Base-by-base conservation (phyloP, 2,329 filamentous ascomycete species). In the Truncatella angustata region DNA sequence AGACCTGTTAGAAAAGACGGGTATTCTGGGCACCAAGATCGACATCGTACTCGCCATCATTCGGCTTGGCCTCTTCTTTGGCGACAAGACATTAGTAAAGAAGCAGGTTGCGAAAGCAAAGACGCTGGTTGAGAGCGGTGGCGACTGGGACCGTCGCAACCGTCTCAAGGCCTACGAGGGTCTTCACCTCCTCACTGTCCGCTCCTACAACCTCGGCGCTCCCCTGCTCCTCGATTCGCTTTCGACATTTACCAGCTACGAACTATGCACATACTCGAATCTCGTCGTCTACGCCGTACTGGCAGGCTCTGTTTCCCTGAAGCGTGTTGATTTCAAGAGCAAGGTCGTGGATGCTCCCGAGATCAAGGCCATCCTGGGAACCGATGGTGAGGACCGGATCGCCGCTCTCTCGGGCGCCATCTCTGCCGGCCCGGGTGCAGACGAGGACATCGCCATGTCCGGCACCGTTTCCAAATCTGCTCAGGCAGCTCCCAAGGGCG, bases 321-420 rank as follows among this genome's bases (percentile, higher is more conserved):
- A 97, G 78, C 88, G 94, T 45, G 91, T 97, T 30, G 94, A 99
- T 72, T 99, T 99, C 82, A 99, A 99, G 80, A 90, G 90, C 59
- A 97, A 97, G 78, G 94, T 99, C 23, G 93, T 99, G 36, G 94
- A 99, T 70, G 94, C 94, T 6, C 93, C 94, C 11, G 94, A 99
- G 75, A 97, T 99, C 75, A 96, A 94, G 75, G 94, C 94, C 34
- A 95, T 99, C 58, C 84, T 99, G 21, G 94, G 93, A 53, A 65
- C 66, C 34, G 87, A 93, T 61, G 87, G 87, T 21, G 89, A 95
- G 63, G 92, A 97, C 66, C 93, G 93, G 73, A 77, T 96, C 50
- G 80, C 91, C 28, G 91, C 91, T 0, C 77, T 97, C 20, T 85
- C 86, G 26, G 91, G 92, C 16, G 86, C 88, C 28, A 75, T 91